Base-by-base conservation (phyloP, 768 basidiomycete genomes). In the Mycena haematopus region DNA sequence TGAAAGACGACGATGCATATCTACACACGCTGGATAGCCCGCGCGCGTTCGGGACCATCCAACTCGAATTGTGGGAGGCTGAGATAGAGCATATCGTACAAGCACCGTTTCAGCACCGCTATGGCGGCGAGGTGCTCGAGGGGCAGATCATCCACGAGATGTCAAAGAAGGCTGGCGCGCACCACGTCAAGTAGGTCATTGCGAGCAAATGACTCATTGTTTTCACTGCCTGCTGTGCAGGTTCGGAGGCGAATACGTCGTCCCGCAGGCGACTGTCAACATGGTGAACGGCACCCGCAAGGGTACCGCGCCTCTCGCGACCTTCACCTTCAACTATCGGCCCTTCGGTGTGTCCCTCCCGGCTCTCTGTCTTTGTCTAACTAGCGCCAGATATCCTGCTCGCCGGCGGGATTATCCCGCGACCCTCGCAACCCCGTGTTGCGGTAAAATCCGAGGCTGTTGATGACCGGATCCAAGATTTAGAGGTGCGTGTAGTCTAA, bases 91-190 rank as follows among this genome's bases (percentile, higher is more conserved):
- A 56, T 13, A 70, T 76, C 15, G 56, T 56, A 14, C 66, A 67
- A 19, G 65, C 69, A 62, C 66, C 69, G 21, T 68, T 70, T 44
- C 66, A 72, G 52, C 72, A 75, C 65, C 62, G 59, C 33, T 72
- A 72, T 35, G 68, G 70, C 31, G 59, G 60, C 24, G 64, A 62
- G 6, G 68, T 70, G 10, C 65, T 76, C 33, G 72, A 74, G 49
- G 52, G 56, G 8, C 73, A 73, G 47, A 49, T 74, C 9, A 70
- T 78, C 6, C 75, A 76, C 57, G 76, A 77, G 52, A 67, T 62
- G 45, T 74, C 74, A 14, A 76, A 77, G 65, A 76, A 72, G 56
- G 74, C 74, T 2, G 75, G 75, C 19, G 69, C 70, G 11, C 77
- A 78, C 60, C 73, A 75, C 45, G 73, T 76, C 44, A 69, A 65